Evolutionary conservation across 345 rosid species (phyloP).

Genomic region (Raphanus sativus): DNA sequence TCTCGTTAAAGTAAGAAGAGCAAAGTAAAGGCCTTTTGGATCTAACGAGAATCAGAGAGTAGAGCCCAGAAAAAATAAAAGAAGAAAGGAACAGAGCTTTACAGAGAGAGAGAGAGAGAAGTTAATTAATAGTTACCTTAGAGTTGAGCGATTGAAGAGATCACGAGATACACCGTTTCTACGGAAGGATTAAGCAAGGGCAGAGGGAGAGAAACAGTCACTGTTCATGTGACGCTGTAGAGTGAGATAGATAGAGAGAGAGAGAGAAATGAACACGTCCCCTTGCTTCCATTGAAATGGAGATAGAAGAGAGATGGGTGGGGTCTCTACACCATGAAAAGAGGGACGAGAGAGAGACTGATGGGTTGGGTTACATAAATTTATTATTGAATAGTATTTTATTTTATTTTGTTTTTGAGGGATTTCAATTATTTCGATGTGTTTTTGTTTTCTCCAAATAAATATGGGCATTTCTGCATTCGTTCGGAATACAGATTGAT

Average conservation of each 20-base stretch:
- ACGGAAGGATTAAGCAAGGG: conserved; percentile 13
- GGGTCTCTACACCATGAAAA: conserved; percentile 45
- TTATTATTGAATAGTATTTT: conserved; percentile 28
- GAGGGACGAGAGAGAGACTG: not conserved
- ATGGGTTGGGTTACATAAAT: conserved; percentile 35
- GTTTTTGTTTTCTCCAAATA: conserved; percentile 23
- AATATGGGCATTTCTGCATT: too few relatives aligned
- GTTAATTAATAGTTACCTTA: conserved; percentile 23
- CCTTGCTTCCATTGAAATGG: conserved; percentile 46
- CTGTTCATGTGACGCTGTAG: conserved; percentile 39
- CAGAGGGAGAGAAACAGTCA: conserved; percentile 23
- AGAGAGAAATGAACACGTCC: conserved; percentile 32
- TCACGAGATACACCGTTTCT: conserved; percentile 20
- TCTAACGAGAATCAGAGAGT: conserved; percentile 47
- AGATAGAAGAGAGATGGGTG: conserved; percentile 29
- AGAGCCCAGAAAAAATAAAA: conserved; percentile 36
- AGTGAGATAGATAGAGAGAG: conserved; percentile 35
- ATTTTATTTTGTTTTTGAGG: not conserved
- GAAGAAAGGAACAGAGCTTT: conserved; percentile 45
- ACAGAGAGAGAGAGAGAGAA: conserved; percentile 1
- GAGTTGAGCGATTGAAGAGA: conserved; percentile 25
- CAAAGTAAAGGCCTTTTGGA: conserved; percentile 37
- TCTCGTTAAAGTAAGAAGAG: conserved; percentile 42
- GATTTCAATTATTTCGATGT: conserved; percentile 32
- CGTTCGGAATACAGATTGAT: too few relatives aligned